Evolutionary conservation across 1,139 yeast genomes (phyloP).

Genomic region (Hyphopichia wangnamkhiaoensis): DNA sequence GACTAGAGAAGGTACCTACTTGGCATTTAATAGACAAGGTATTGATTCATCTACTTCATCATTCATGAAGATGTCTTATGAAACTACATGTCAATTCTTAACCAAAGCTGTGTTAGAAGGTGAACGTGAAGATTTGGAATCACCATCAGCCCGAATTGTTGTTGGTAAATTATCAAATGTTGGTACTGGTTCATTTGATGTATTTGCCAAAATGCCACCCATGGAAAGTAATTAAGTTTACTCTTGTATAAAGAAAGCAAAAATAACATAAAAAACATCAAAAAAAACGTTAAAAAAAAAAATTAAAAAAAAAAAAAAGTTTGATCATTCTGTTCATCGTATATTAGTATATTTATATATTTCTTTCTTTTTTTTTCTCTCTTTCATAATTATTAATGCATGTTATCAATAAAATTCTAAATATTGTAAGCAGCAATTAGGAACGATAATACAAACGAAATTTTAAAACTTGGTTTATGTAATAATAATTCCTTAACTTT

Average conservation of each 20-base stretch:
- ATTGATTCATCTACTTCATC: conserved; percentile 94
- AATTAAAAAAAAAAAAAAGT: conserved; percentile 1
- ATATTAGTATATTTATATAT: background rate
- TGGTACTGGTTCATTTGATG: conserved; percentile 96
- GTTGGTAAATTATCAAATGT: conserved; percentile 88
- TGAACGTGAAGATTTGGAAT: conserved; percentile 82
- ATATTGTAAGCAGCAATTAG: conserved; percentile 66
- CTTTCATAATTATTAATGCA: background rate
- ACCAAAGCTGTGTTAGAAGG: conserved; percentile 95
- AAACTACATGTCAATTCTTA: conserved; percentile 95
- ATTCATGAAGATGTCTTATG: conserved; percentile 98
- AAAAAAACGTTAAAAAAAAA: conserved; percentile 2
- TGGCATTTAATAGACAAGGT: conserved; percentile 98
- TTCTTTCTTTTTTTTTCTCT: background rate
- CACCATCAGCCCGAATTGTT: conserved; percentile 95
- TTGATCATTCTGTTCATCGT: background rate
- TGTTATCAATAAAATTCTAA: conserved; percentile 13
- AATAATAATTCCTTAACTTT: conserved; percentile 56
- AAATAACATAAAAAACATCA: background rate
- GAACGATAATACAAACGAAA: conserved; percentile 59
- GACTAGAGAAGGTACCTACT: conserved; percentile 97
- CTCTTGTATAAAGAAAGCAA: too few species aligned
- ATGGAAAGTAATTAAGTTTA: conserved; percentile 6
- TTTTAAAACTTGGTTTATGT: conserved; percentile 65
- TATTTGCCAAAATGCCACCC: conserved; percentile 65